These are phyloP conservation scores for Kazachstania martiniae DNA, from an alignment of 805 yeast genomes.

Conservation along the genomic window DNA sequence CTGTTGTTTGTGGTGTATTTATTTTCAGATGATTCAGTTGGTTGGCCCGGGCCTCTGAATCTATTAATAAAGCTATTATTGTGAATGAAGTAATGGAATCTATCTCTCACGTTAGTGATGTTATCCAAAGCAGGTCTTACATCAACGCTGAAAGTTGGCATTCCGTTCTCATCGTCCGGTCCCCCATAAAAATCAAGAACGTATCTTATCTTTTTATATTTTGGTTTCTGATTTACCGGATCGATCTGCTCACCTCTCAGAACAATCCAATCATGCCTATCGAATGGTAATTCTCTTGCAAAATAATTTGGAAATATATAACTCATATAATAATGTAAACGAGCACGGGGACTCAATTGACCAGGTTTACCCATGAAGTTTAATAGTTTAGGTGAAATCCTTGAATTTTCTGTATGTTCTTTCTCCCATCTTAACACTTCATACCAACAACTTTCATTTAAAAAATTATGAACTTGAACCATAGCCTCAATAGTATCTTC, in stretches of 20 bases:
- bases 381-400: slow-evolving; percentile 60
- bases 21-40: too few relatives aligned
- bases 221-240: slow-evolving; percentile 24
- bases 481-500: slow-evolving; percentile 93
- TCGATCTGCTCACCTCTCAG: slow-evolving; percentile 43
- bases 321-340: slow-evolving; percentile 52
- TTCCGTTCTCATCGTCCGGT: slow-evolving; percentile 79
- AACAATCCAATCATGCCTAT: slow-evolving; percentile 98
- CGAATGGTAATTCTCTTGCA: slow-evolving; percentile 82
- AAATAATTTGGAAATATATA: slow-evolving; percentile 61
- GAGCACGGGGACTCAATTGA: slow-evolving; percentile 79
- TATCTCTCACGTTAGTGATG: slow-evolving; percentile 49
- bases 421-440: slow-evolving; percentile 89
- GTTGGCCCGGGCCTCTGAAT: too few relatives aligned
- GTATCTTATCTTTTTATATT: slow-evolving; percentile 70
- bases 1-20: too few relatives aligned
- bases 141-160: slow-evolving; percentile 86
- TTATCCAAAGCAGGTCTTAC: slow-evolving; percentile 91
- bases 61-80: too few relatives aligned
- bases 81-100: slow-evolving; percentile 61
- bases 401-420: slow-evolving; percentile 45
- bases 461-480: slow-evolving; percentile 94
- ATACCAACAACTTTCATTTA: slow-evolving; percentile 96
- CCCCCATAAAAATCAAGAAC: slow-evolving; percentile 96
- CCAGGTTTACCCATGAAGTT: slow-evolving; percentile 90